Percentiles rank a stretch among this genome's conserved stretches.
Conservation (phyloP, 345 rosid genomes). For the Gossypium longicalyx region DNA sequence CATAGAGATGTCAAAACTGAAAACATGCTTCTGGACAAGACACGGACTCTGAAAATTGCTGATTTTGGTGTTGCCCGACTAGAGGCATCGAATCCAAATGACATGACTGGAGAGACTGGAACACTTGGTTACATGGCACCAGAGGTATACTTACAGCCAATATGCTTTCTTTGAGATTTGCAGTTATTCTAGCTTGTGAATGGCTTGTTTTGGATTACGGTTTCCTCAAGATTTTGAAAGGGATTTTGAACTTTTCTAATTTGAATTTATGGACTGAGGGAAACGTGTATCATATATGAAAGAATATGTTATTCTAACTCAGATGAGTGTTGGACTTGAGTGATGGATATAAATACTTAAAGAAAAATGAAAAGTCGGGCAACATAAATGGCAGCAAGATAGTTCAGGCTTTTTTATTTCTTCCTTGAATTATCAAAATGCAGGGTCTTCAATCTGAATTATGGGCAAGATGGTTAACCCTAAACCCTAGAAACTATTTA, state of each 20-base stretch:
- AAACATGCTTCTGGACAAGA: slow-evolving; percentile 91
- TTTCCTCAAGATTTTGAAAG: neutral
- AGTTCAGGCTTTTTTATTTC: neutral
- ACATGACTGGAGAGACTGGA: slow-evolving; percentile 99
- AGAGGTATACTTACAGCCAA: slow-evolving; percentile 45
- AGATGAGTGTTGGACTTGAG: too few species aligned
- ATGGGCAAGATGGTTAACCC: too few species aligned
- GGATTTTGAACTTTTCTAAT: neutral
- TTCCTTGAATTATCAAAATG: neutral
- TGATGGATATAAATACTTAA: too few species aligned
- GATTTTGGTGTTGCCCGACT: slow-evolving; percentile 98
- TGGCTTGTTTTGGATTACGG: neutral
- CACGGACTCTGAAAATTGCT: slow-evolving; percentile 86
- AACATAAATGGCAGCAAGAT: neutral
- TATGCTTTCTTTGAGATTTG: slow-evolving; percentile 5
- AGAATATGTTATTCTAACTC: too few species aligned
- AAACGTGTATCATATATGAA: neutral
- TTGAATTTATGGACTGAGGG: neutral
- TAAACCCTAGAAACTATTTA: too few species aligned
- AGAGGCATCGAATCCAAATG: slow-evolving; percentile 95
- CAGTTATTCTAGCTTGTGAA: neutral
- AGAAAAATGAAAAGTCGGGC: too few species aligned
- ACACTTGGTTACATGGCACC: slow-evolving; percentile 99
- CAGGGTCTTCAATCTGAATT: neutral
- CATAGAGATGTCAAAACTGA: slow-evolving; percentile 99